Base-by-base conservation (phyloP, 768 basidiomycete genomes). In the Boletus eberwhitei region DNA sequence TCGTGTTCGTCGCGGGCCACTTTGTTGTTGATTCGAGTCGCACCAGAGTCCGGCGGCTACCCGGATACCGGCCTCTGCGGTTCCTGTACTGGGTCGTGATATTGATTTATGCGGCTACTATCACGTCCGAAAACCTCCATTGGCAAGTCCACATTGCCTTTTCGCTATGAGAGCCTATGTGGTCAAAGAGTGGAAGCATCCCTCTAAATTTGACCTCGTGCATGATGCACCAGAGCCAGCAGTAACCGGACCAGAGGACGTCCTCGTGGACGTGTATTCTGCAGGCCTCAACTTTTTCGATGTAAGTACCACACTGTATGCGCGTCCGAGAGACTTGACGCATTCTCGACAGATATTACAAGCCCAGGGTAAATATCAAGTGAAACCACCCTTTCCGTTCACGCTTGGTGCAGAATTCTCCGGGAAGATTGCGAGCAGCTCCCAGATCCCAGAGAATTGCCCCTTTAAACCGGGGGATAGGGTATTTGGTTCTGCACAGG, bases 351-450 rank as follows among this genome's bases (percentile, higher is more conserved):
- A 90, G 84, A 91, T 93, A 59, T 74, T 96, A 26, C 92, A 94
- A 74, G 76, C 85, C 0, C 91, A 94, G 71, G 94, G 94, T 45
- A 94, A 90, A 75, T 89, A 96, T 68, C 94, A 96, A 65, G 70
- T 72, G 50, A 87, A 94, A 65, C 92, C 90, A 0, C 81, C 89
- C 0, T 77, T 92, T 37, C 95, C 95, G 0, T 97, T 95, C 72
- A 78, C 84, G 7, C 80, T 94, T 6, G 94, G 94, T 16, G 76
- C 82, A 36, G 90, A 99, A 70, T 90, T 98, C 63, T 83, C 93
- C 4, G 96, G 96, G 0, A 78, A 73, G 52, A 85, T 98, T 55
- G 77, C 88, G 8, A 57, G 64, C 16, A 70, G 78, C 57, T 92
- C 90, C 4, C 87, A 86, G 22, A 86, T 96, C 22, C 95, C 95